A percentile compares a stretch with the other conserved stretches of the same genome.
These are phyloP conservation scores for Heliamphora exappendiculata DNA, from an alignment of 148 eudicot genomes.

Conservation along the genomic window DNA sequence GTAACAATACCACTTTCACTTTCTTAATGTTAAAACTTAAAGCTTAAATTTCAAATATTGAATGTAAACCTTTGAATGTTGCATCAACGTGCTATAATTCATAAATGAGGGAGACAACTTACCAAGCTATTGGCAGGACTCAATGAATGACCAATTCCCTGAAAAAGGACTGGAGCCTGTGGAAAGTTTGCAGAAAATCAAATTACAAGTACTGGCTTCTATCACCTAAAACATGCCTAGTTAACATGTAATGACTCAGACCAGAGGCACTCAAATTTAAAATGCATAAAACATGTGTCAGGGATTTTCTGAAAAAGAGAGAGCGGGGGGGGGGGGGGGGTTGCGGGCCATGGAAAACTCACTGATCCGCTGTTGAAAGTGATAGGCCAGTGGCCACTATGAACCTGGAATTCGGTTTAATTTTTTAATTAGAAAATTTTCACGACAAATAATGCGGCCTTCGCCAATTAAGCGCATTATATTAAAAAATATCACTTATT, in stretches of 20 bases:
- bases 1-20: background rate
- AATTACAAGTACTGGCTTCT: background rate
- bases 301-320: background rate
- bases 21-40: background rate
- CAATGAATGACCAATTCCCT: slow-evolving; percentile 45
- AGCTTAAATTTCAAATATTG: background rate
- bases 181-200: slow-evolving; percentile 11
- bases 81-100: background rate
- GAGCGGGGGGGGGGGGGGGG: too few species aligned
- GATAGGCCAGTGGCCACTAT: background rate
- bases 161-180: slow-evolving; percentile 61
- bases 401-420: too few species aligned
- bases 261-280: background rate
- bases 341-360: background rate
- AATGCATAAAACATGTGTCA: background rate
- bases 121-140: slow-evolving; percentile 55
- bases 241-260: background rate
- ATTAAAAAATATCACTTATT: too few species aligned
- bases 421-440: too few species aligned
- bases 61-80: background rate
- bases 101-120: slow-evolving; percentile 15
- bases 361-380: background rate
- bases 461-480: too few species aligned
- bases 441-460: too few species aligned
- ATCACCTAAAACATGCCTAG: background rate